Conservation (phyloP, 805 yeast genomes). For the Teunomyces lycoperdinae region DNA sequence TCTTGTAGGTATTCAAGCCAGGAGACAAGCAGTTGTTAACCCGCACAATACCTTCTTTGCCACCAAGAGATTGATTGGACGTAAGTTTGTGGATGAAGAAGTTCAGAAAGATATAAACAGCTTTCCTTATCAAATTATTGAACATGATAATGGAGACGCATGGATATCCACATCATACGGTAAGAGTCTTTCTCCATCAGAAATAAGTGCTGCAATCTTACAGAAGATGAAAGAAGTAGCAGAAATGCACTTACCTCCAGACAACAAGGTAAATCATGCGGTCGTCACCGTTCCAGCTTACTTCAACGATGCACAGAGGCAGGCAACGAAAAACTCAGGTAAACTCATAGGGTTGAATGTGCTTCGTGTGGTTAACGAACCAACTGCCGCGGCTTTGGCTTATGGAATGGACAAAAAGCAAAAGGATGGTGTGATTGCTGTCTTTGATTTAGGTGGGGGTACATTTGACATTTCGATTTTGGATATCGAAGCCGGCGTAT, state of each 20-base stretch:
- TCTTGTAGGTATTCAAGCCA: constrained; percentile 69
- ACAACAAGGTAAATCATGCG: constrained; percentile 52
- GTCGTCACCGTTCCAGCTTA: constrained; percentile 86
- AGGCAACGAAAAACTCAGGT: constrained; percentile 81
- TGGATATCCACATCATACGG: constrained; percentile 52
- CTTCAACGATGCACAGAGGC: constrained; percentile 79
- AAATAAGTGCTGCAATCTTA: constrained; percentile 64
- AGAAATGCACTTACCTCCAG: constrained; percentile 39
- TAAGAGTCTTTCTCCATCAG: constrained; percentile 58
- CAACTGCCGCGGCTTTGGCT: constrained; percentile 84
- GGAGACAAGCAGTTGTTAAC: constrained; percentile 72
- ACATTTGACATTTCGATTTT: constrained; percentile 78
- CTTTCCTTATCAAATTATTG: constrained; percentile 62
- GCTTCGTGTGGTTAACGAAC: constrained; percentile 75
- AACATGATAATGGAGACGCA: constrained; percentile 65
- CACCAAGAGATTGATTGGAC: constrained; percentile 77
- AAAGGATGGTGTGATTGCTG: constrained; percentile 52
- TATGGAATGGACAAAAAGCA: constrained; percentile 63
- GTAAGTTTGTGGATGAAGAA: constrained; percentile 64
- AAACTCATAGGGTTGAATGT: constrained; percentile 72
- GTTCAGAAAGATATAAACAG: constrained; percentile 63
- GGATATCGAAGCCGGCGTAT: constrained; percentile 77
- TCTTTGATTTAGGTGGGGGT: constrained; percentile 82
- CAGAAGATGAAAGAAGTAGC: constrained; percentile 67
- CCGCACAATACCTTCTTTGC: constrained; percentile 79